Conservation (phyloP, 2,329 filamentous ascomycete genomes). For the Hypoxylon sp. region DNA sequence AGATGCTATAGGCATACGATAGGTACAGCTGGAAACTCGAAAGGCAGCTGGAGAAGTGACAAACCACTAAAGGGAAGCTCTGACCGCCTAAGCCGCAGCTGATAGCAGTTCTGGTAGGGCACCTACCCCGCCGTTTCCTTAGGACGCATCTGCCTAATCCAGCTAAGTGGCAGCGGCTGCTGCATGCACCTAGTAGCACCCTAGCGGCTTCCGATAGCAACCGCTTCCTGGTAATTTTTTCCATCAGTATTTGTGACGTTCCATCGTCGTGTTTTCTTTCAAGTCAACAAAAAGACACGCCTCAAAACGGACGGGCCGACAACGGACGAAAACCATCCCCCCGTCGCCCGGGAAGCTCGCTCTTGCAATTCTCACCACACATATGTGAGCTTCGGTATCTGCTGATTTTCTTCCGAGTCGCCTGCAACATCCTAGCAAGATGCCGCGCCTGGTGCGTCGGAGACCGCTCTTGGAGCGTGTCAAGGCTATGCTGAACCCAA, state of each 20-base stretch:
- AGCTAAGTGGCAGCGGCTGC: slow-evolving; percentile 15
- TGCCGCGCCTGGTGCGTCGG: slow-evolving; percentile 85
- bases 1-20: slow-evolving; percentile 10
- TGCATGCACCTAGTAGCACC: slow-evolving; percentile 23
- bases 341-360: slow-evolving; percentile 21
- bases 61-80: slow-evolving; percentile 18
- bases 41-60: slow-evolving; percentile 13
- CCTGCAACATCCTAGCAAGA: slow-evolving; percentile 53
- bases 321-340: slow-evolving; percentile 12
- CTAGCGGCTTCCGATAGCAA: slow-evolving; percentile 22
- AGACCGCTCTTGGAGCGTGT: slow-evolving; percentile 85
- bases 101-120: slow-evolving; percentile 1
- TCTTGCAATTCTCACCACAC: slow-evolving; percentile 4
- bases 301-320: neutral
- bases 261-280: slow-evolving; percentile 34
- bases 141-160: slow-evolving; percentile 25
- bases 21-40: slow-evolving; percentile 14
- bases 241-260: slow-evolving; percentile 23
- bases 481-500: slow-evolving; percentile 82
- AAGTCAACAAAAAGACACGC: slow-evolving; percentile 33
- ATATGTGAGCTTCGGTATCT: slow-evolving; percentile 32
- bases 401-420: slow-evolving; percentile 14
- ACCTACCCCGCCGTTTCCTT: slow-evolving; percentile 35
- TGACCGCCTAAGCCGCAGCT: slow-evolving; percentile 28
- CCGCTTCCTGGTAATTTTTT: slow-evolving; percentile 26